Conservation (phyloP, 345 rosid genomes). For the Lepidium sativum region DNA sequence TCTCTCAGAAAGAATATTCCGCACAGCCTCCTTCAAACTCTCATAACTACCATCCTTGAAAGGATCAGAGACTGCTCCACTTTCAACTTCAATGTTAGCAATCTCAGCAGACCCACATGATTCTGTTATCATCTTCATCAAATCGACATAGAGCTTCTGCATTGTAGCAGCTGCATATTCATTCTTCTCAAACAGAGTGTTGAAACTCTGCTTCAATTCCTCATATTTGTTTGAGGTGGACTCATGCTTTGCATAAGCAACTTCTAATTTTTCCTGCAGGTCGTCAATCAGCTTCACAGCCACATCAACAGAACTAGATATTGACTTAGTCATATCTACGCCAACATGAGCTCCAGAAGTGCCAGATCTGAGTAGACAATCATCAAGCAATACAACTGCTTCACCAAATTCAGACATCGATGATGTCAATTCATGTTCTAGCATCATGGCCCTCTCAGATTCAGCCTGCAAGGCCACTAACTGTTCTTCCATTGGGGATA, state of each 20-base stretch:
- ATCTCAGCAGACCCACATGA: slow-evolving; percentile 33
- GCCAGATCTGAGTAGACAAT: slow-evolving; percentile 26
- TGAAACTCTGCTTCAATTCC: slow-evolving; percentile 46
- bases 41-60: slow-evolving; percentile 36
- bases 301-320: slow-evolving; percentile 43
- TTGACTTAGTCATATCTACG: slow-evolving; percentile 34
- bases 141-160: slow-evolving; percentile 36
- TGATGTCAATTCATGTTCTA: slow-evolving; percentile 50
- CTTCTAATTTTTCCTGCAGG: slow-evolving; percentile 52
- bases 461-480: slow-evolving; percentile 49
- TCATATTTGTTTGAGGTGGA: slow-evolving; percentile 32
- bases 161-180: slow-evolving; percentile 30
- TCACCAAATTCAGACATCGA: slow-evolving; percentile 35
- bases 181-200: slow-evolving; percentile 37
- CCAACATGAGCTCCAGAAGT: slow-evolving; percentile 27
- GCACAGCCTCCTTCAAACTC: slow-evolving; percentile 42
- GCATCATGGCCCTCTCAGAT: slow-evolving; percentile 36
- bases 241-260: slow-evolving; percentile 36
- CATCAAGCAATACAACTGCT: slow-evolving; percentile 56
- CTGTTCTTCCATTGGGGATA: slow-evolving; percentile 35
- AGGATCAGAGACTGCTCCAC: slow-evolving; percentile 32
- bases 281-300: slow-evolving; percentile 45
- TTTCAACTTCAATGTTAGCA: slow-evolving; percentile 18
- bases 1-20: slow-evolving; percentile 45
- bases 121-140: slow-evolving; percentile 40